Conservation (phyloP, 805 yeast species). For the Monosporozyma aquatica region DNA sequence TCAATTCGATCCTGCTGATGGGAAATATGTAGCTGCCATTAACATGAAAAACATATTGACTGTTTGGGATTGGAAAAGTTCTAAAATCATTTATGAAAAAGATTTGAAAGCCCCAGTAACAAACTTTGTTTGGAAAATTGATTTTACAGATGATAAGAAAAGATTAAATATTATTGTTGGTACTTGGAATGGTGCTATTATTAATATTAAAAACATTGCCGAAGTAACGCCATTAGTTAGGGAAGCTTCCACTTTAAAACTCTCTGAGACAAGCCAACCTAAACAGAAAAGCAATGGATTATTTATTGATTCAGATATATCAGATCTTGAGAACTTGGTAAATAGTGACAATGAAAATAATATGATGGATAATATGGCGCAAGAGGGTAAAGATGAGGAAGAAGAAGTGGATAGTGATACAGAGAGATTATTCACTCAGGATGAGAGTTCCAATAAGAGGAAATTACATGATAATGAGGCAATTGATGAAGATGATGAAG, state of each 20-base stretch:
- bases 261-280: not conserved
- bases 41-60: constrained; percentile 42
- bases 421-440: constrained; percentile 21
- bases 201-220: constrained; percentile 22
- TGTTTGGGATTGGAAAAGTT: constrained; percentile 45
- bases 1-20: constrained; percentile 49
- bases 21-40: constrained; percentile 50
- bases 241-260: not conserved
- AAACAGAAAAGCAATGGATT: constrained; percentile 14
- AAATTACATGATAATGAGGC: constrained; percentile 12
- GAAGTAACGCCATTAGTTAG: constrained; percentile 7
- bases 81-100: constrained; percentile 29
- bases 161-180: constrained; percentile 28
- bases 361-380: constrained; percentile 1
- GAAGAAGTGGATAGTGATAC: constrained; percentile 5
- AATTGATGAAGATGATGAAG: too few species aligned
- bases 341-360: not conserved
- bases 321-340: constrained; percentile 13
- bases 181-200: constrained; percentile 36
- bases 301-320: constrained; percentile 29
- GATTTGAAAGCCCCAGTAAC: constrained; percentile 23
- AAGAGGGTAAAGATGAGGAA: not conserved
- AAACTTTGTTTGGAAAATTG: constrained; percentile 31
- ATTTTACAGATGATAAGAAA: constrained; percentile 10
- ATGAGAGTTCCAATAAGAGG: constrained; percentile 8